These are phyloP conservation scores for Pseudocercospora cruenta DNA, from an alignment of 2,329 filamentous ascomycete genomes.

Conservation along the genomic window DNA sequence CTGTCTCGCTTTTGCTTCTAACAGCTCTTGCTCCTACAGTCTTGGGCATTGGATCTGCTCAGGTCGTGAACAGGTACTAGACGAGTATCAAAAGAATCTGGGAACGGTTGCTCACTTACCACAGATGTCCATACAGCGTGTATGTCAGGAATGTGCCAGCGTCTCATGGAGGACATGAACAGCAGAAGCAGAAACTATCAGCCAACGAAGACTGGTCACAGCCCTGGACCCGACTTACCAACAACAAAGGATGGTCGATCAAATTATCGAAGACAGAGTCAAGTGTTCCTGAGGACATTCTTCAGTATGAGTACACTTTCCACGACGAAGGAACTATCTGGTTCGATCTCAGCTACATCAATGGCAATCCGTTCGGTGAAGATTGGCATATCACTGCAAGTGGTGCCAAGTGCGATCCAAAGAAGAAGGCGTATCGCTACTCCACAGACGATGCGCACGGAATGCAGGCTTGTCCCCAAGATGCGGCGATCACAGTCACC, in stretches of 20 bases:
- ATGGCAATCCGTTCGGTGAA: slow-evolving; percentile 41
- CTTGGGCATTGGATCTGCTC: neutral
- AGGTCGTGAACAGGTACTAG: neutral
- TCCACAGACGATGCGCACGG: slow-evolving; percentile 43
- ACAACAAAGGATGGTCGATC: slow-evolving; percentile 42
- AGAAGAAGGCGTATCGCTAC: slow-evolving; percentile 41
- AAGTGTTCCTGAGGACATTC: slow-evolving; percentile 31
- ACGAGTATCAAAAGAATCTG: neutral
- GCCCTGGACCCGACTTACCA: slow-evolving; percentile 38
- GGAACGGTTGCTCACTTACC: slow-evolving; percentile 6
- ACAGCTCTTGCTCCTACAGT: neutral
- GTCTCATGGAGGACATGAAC: slow-evolving; percentile 27
- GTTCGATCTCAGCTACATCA: slow-evolving; percentile 42
- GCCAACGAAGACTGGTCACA: slow-evolving; percentile 34
- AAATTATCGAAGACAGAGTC: slow-evolving; percentile 38
- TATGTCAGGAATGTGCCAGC: slow-evolving; percentile 34
- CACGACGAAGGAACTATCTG: slow-evolving; percentile 41
- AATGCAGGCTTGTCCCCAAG: slow-evolving; percentile 39
- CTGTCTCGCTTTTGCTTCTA: neutral
- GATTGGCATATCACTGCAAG: slow-evolving; percentile 40
- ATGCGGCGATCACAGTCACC: slow-evolving; percentile 39
- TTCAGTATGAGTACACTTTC: slow-evolving; percentile 45
- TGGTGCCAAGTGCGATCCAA: slow-evolving; percentile 28
- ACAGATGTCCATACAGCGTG: slow-evolving; percentile 37
- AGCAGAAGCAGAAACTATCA: slow-evolving; percentile 27